Percentiles rank a stretch among this genome's conserved stretches.
Evolutionary conservation across 768 basidiomycete species (phyloP).

Genomic region (Cyclocybe cylindracea): DNA sequence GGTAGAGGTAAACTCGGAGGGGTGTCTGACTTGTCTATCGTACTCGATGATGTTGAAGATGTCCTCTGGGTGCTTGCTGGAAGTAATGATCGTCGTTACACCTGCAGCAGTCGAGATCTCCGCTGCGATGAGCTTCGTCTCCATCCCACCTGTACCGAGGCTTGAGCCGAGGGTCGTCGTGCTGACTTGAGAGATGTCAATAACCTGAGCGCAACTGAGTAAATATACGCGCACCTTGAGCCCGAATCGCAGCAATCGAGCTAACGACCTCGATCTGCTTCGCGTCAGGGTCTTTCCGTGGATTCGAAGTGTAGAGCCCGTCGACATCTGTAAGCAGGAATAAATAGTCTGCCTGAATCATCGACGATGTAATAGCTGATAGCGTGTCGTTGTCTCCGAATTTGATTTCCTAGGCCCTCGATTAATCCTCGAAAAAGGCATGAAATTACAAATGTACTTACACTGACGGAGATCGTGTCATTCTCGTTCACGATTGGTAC

Average conservation of each 20-base stretch:
- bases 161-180: conserved; percentile 90
- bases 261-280: conserved; percentile 79
- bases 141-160: conserved; percentile 98
- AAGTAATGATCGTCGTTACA: conserved; percentile 87
- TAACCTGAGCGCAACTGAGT: not conserved
- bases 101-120: conserved; percentile 97
- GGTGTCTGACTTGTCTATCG: conserved; percentile 46
- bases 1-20: not conserved
- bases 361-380: conserved; percentile 95
- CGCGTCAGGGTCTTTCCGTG: conserved; percentile 84
- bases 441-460: conserved; percentile 40
- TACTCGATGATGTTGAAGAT: conserved; percentile 85
- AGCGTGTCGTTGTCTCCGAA: conserved; percentile 99
- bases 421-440: not conserved
- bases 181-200: conserved; percentile 59
- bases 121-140: conserved; percentile 97
- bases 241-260: conserved; percentile 79
- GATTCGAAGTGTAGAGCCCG: conserved; percentile 93
- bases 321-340: conserved; percentile 97
- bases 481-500: conserved; percentile 99
- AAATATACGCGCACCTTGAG: conserved; percentile 58
- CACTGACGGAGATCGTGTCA: conserved; percentile 96
- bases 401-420: conserved; percentile 86
- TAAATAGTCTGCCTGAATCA: conserved; percentile 97
- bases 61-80: conserved; percentile 74